Evolutionary conservation across 1,284 basidiomycete genomes (phyloP).

Genomic region (Ganoderma leucocontextum): DNA sequence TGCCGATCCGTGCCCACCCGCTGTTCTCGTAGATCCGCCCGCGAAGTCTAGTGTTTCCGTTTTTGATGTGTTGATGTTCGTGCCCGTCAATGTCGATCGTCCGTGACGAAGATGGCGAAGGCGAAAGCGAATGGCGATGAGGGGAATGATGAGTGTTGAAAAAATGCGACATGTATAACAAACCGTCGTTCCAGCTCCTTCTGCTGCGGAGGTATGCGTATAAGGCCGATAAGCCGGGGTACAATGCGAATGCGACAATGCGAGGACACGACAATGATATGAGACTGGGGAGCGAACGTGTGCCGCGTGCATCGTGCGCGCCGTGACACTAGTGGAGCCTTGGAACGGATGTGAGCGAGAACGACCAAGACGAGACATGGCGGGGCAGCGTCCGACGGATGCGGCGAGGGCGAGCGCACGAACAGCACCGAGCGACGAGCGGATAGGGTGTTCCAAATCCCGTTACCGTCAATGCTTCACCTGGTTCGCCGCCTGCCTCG

Average conservation of each 20-base stretch:
- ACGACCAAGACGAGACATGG: not conserved
- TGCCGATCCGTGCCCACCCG: not conserved
- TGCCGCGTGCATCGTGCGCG: not conserved
- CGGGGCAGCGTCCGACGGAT: not conserved
- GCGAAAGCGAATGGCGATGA: not conserved
- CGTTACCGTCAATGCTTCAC: slow-evolving; percentile 30
- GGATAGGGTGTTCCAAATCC: not conserved
- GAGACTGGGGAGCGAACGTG: not conserved
- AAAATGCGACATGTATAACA: not conserved
- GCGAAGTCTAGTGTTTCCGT: not conserved
- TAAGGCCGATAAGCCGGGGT: not conserved
- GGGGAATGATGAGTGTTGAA: not conserved
- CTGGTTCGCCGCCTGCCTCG: slow-evolving; percentile 36
- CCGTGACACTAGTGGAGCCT: not conserved
- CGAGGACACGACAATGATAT: not conserved
- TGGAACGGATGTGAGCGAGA: not conserved
- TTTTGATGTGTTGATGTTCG: not conserved
- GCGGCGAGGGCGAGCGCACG: not conserved
- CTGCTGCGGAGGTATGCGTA: slow-evolving; percentile 3
- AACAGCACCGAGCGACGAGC: not conserved
- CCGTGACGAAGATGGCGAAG: not conserved
- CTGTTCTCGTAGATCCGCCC: not conserved
- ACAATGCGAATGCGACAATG: not conserved
- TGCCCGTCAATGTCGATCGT: not conserved
- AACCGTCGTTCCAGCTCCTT: not conserved